A percentile compares a stretch with the other conserved stretches of the same genome.
phyloP scores from a whole-genome alignment of 2,329 filamentous ascomycete genomes.

The Pyricularia sp. region DNA sequence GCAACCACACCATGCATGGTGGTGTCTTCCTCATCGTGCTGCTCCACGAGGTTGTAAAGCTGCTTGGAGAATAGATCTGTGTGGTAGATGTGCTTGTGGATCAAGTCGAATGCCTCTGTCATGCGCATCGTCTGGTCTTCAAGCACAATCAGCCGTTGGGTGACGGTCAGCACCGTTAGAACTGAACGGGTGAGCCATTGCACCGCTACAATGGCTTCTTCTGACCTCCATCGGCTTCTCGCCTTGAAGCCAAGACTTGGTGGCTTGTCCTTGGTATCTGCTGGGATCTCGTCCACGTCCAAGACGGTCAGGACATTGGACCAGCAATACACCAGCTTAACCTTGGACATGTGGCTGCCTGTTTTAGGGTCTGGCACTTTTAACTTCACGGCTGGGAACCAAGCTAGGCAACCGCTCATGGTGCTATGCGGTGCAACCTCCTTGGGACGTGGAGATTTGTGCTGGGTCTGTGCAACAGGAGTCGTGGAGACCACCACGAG shows the following conservation, averaged over 20 bases:
- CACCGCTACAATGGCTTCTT: slow-evolving; percentile 91
- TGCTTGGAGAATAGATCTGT: slow-evolving; percentile 83
- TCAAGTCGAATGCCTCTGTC: slow-evolving; percentile 88
- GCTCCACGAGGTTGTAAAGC: slow-evolving; percentile 75
- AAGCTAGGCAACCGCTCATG: slow-evolving; percentile 88
- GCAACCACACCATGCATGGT: slow-evolving; percentile 94
- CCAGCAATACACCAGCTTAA: slow-evolving; percentile 96
- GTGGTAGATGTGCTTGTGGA: slow-evolving; percentile 89
- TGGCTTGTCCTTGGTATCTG: slow-evolving; percentile 66
- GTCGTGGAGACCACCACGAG: slow-evolving; percentile 96
- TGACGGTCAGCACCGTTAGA: slow-evolving; percentile 83
- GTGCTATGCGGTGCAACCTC: slow-evolving; percentile 84
- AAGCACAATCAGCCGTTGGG: slow-evolving; percentile 82
- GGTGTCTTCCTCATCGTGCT: slow-evolving; percentile 75
- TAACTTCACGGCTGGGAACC: slow-evolving; percentile 93
- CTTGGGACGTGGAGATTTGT: slow-evolving; percentile 85
- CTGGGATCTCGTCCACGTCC: slow-evolving; percentile 67
- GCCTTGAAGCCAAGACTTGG: slow-evolving; percentile 70
- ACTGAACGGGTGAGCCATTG: slow-evolving; percentile 97
- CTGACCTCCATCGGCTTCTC: slow-evolving; percentile 82
- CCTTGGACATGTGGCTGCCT: slow-evolving; percentile 62
- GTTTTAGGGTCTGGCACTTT: slow-evolving; percentile 63
- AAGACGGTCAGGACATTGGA: slow-evolving; percentile 93
- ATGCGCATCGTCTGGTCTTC: slow-evolving; percentile 78
- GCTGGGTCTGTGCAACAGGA: slow-evolving; percentile 89